Conservation (phyloP, 2,329 filamentous ascomycete genomes). For the Massarina eburnea region DNA sequence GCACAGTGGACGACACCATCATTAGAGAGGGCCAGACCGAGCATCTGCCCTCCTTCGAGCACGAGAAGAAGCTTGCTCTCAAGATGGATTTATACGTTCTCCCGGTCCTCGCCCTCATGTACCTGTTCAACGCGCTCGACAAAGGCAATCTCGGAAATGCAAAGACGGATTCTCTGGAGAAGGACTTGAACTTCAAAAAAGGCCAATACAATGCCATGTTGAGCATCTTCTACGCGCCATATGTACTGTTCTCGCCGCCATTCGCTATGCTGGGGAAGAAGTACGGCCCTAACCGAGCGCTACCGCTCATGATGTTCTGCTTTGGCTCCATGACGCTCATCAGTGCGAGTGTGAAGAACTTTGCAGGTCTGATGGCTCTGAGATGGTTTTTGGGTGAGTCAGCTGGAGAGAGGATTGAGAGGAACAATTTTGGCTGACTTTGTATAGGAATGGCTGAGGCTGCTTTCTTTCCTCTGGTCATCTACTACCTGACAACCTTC, state of each 20-base stretch:
- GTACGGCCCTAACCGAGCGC: constrained; percentile 63
- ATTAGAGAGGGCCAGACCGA: constrained; percentile 32
- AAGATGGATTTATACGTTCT: constrained; percentile 59
- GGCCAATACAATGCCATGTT: constrained; percentile 71
- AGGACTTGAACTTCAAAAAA: constrained; percentile 60
- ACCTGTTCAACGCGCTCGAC: constrained; percentile 55
- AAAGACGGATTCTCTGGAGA: constrained; percentile 49
- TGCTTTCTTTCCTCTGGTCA: constrained; percentile 70
- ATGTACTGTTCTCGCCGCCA: constrained; percentile 69
- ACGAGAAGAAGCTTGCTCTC: constrained; percentile 50
- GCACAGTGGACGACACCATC: constrained; percentile 15
- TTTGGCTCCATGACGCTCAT: constrained; percentile 69
- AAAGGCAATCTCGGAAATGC: constrained; percentile 44
- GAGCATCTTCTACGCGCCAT: constrained; percentile 72
- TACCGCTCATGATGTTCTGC: constrained; percentile 68
- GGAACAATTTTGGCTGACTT: constrained; percentile 5
- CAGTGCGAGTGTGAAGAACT: constrained; percentile 59
- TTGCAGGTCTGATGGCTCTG: constrained; percentile 66
- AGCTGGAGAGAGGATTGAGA: background rate
- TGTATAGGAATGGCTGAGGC: constrained; percentile 58
- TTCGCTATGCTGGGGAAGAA: constrained; percentile 69
- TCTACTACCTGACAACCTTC: constrained; percentile 63
- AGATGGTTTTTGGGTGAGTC: constrained; percentile 65
- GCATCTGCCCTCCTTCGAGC: constrained; percentile 39
- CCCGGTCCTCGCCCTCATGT: constrained; percentile 63